Base-by-base conservation (phyloP, 106 monocot genomes). In the Narthecium ossifragum region DNA sequence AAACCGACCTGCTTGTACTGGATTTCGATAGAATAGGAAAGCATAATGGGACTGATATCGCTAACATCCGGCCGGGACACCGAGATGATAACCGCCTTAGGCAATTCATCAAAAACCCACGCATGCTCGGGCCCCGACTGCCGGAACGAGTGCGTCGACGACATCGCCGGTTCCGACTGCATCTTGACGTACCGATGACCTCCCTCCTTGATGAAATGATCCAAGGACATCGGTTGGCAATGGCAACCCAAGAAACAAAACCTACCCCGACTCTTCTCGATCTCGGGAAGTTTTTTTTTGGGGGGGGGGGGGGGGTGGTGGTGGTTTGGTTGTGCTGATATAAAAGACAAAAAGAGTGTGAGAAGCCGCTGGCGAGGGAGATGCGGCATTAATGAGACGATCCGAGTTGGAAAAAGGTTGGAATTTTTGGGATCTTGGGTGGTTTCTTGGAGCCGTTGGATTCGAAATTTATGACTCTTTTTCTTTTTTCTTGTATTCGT, bases 11-110 rank as follows among this genome's bases (percentile, higher is more conserved):
- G 86, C 56, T 94, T 94, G 80, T 94, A 94, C 38, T 78, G 80
- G 64, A 94, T 68, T 56, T 94, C 90, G 73, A 94, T 90, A 53
- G 85, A 86, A 73, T 94, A 94, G 23, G 90, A 72, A 18, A 94
- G 83, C 8, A 90, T 80, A 65, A 90, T 72, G 59, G 94, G 94
- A 26, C 77, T 86, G 68, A 89, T 94, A 52, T 94, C 94, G 61
- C 80, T 74, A 25, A 63, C 86, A 46, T 94, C 94, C 59, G 89
- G 86, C 30, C 94, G 73, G 24, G 94, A 94, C 21, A 94, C 83
- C 4, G 90, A 90, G 33, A 90, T 70, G 72, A 94, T 89, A 26
- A 49, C 71, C 9, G 85, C 82, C 57, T 66, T 77, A 18, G 94
- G 94, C 64, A 94, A 53, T 60, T 90, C 94, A 0, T 86, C 83